Conservation (phyloP, 2,329 filamentous ascomycete genomes). For the Sporothrix luriei region DNA sequence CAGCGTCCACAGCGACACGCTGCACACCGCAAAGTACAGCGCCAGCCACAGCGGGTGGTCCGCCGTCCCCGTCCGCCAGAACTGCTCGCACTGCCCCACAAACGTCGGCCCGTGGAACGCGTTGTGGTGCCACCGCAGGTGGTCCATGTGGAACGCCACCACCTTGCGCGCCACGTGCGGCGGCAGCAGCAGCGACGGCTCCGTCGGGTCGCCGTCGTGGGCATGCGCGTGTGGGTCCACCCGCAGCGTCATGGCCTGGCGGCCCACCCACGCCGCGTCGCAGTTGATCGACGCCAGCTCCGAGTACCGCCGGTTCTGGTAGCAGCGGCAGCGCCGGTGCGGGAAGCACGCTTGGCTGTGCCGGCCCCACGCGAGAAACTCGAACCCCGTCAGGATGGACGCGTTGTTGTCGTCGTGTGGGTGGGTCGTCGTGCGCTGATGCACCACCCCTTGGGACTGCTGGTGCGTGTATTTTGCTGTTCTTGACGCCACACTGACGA, state of each 20-base stretch:
- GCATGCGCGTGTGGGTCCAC: too few relatives aligned
- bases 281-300: conserved; percentile 38
- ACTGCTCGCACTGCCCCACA: conserved; percentile 37
- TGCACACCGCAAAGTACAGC: conserved; percentile 38
- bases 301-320: conserved; percentile 35
- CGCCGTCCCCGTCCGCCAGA: conserved; percentile 37
- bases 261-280: conserved; percentile 34
- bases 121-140: conserved; percentile 40
- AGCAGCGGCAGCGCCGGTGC: conserved; percentile 42
- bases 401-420: conserved; percentile 32
- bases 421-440: not conserved
- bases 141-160: conserved; percentile 37
- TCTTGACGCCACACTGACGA: not conserved
- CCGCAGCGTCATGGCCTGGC: conserved; percentile 26
- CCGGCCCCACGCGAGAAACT: conserved; percentile 45
- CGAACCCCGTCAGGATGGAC: conserved; percentile 41
- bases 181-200: conserved; percentile 28
- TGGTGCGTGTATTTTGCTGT: too few relatives aligned
- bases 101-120: conserved; percentile 39
- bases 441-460: not conserved
- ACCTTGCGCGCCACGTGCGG: conserved; percentile 33
- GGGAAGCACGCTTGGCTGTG: conserved; percentile 43
- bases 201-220: not conserved
- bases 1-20: conserved; percentile 37
- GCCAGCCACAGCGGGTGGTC: conserved; percentile 40